Percentiles rank a stretch among this genome's conserved stretches.
Conservation (phyloP, 2,329 filamentous ascomycete genomes). For the Pseudovirgaria hyperparasitica region DNA sequence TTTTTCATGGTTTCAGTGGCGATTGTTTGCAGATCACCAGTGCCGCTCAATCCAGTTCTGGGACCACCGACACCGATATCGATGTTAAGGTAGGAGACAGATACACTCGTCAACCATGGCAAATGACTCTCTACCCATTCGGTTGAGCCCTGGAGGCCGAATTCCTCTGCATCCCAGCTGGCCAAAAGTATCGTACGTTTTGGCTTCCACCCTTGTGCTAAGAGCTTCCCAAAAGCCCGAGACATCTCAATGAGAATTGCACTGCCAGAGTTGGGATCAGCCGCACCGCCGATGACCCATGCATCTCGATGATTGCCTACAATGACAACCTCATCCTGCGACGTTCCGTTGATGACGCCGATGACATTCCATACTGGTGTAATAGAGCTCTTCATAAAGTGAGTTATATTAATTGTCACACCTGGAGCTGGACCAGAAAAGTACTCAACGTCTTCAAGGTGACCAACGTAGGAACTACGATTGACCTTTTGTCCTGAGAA, state of each 20-base stretch:
- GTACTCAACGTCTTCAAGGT: slow-evolving; percentile 18
- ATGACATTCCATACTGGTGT: slow-evolving; percentile 67
- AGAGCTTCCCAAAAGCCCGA: slow-evolving; percentile 30
- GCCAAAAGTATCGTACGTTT: slow-evolving; percentile 24
- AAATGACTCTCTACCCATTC: slow-evolving; percentile 23
- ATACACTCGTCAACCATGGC: slow-evolving; percentile 12
- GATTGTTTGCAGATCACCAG: slow-evolving; percentile 10
- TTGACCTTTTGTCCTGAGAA: slow-evolving; percentile 17
- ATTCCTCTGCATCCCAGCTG: slow-evolving; percentile 14
- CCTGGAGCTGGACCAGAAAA: slow-evolving; percentile 36
- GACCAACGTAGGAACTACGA: slow-evolving; percentile 20
- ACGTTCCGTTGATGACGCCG: slow-evolving; percentile 50
- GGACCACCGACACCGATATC: slow-evolving; percentile 12
- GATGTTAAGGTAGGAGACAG: slow-evolving; percentile 13
- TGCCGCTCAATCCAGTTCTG: slow-evolving; percentile 8
- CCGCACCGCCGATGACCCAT: slow-evolving; percentile 36
- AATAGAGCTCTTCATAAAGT: slow-evolving; percentile 64
- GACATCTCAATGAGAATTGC: slow-evolving; percentile 33
- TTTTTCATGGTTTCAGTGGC: slow-evolving; percentile 13
- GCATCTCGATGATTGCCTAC: slow-evolving; percentile 38
- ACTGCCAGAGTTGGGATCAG: slow-evolving; percentile 34
- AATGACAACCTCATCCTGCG: slow-evolving; percentile 38
- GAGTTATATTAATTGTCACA: slow-evolving; percentile 29
- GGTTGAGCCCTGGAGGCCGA: slow-evolving; percentile 25
- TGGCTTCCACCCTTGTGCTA: slow-evolving; percentile 35